Base-by-base conservation (phyloP, 306 rosid genomes). In the Clitoria ternatea region DNA sequence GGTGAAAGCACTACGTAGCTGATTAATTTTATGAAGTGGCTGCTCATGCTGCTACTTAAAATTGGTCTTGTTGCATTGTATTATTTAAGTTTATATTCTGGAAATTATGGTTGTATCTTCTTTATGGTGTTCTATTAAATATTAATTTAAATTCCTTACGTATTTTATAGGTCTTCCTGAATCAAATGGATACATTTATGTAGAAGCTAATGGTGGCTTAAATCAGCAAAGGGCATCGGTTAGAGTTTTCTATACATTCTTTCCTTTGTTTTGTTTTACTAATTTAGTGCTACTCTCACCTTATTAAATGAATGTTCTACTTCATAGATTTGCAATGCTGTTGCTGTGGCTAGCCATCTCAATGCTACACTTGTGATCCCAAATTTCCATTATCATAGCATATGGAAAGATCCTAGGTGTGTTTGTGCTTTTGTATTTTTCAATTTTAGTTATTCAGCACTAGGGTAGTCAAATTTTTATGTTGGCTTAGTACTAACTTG, bases 371-470 rank as follows among this genome's bases (percentile, higher is more conserved):
- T 94, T 73, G 79, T 94, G 43, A 91, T 94, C 61, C 97, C 99
- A 74, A 94, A 91, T 74, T 94, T 94, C 80, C 98, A 89, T 77
- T 94, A 76, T 78, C 98, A 94, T 76, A 94, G 98, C 89, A 87
- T 94, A 81, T 94, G 98, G 98, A 88, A 92, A 87, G 98, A 94
- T 80, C 98, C 96, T 48, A 94, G 98, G 98, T 94, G 77, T 62
- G 96, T 74, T 29, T 18, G 47, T 77, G 44, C 56, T 73, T 5
- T 61, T 7, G 3, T n/a, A n/a, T n/a, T n/a, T n/a, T n/a, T n/a
- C n/a, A n/a, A 40, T 69, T 66, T 48, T 18, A 7, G 56, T 26
- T 49, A 72, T 68, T 49, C 61, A 1, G 18, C 37, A 61, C 55
- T 48, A 61, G 72, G 39, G 18, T 29, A 44, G 18, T 45, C 54